Evolutionary conservation across 805 yeast species (phyloP), one percentile per base, ranked within the genome.

Genomic region (Pichia gijzeniarum): DNA sequence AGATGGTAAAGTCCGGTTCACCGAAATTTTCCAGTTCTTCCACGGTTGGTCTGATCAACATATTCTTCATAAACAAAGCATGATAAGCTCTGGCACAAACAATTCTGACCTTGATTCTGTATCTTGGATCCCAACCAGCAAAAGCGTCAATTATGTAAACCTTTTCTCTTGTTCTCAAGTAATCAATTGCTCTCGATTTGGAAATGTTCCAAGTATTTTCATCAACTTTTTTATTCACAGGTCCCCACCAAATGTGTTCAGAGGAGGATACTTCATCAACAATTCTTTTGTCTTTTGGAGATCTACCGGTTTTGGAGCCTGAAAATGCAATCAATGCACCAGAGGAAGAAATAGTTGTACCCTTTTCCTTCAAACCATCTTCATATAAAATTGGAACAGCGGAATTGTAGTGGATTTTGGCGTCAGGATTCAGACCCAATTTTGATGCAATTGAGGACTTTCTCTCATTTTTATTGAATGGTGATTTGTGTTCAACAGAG

Each of bases 61-160:
- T 91, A 68, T 91, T 91, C 62, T 95, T 84, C 99, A 91, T 91
- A 74, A 91, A 91, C 58, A 91, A 72, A 18, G 98, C 98, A 64
- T 91, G 99, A 76, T 91, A 91, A 46, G 99, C 98, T 68, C 99
- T 82, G 50, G 98, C 97, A 73, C 97, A 90, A 45, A 90, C 91
- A 53, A 90, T 82, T 70, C 98, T 80, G 48, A 90, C 95, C 74
- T 91, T 91, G 67, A 90, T 79, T 72, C 98, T 80, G 80, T 91
- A 91, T 62, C 87, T 82, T 62, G 97, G 96, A 68, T 91, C 99
- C 99, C 99, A 91, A 55, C 99, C 99, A 40, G 98, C 99, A 65
- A 68, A 91, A 12, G 98, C 98, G 64, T 91, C 99, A 54, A 91
- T 89, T 53, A 91, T 90, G 69, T 85, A 91, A 60, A 93, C 80